Conservation (phyloP, 2,329 filamentous ascomycete species). For the Ascochyta lentis region DNA sequence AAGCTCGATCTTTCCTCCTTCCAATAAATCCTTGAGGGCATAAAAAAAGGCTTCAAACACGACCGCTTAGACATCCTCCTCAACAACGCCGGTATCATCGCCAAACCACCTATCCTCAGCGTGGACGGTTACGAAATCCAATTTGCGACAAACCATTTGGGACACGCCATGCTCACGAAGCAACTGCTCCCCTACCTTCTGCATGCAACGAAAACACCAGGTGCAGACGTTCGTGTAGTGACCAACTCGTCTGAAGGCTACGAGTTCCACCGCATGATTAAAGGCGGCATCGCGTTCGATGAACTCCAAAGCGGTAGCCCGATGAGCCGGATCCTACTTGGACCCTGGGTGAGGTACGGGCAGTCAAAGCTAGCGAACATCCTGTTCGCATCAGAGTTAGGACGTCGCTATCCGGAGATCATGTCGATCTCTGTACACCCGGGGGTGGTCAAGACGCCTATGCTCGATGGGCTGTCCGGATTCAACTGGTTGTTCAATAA, state of each 20-base stretch:
- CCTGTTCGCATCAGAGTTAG: slow-evolving; percentile 51
- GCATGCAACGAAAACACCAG: slow-evolving; percentile 42
- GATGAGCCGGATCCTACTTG: slow-evolving; percentile 27
- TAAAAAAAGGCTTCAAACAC: slow-evolving; percentile 31
- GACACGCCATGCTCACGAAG: slow-evolving; percentile 53
- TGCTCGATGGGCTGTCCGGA: slow-evolving; percentile 36
- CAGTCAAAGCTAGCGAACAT: slow-evolving; percentile 58
- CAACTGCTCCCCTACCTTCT: slow-evolving; percentile 51
- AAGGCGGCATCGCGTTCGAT: slow-evolving; percentile 42
- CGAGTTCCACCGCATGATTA: slow-evolving; percentile 16
- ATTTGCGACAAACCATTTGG: slow-evolving; percentile 57
- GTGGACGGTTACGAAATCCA: slow-evolving; percentile 57
- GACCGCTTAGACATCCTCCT: slow-evolving; percentile 52
- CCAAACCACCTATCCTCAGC: slow-evolving; percentile 39
- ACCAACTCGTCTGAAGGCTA: slow-evolving; percentile 41
- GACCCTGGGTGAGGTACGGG: slow-evolving; percentile 51
- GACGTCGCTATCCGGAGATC: slow-evolving; percentile 51
- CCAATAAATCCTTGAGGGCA: slow-evolving; percentile 39
- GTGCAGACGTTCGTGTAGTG: slow-evolving; percentile 53
- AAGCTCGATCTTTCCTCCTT: slow-evolving; percentile 47
- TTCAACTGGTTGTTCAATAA: slow-evolving; percentile 22
- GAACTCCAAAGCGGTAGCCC: slow-evolving; percentile 32
- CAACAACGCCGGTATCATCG: slow-evolving; percentile 53
- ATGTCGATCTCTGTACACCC: slow-evolving; percentile 53
- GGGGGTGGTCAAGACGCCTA: slow-evolving; percentile 52